Evolutionary conservation across 129 eudicot species (phyloP).

Genomic region (Lactuca saligna): DNA sequence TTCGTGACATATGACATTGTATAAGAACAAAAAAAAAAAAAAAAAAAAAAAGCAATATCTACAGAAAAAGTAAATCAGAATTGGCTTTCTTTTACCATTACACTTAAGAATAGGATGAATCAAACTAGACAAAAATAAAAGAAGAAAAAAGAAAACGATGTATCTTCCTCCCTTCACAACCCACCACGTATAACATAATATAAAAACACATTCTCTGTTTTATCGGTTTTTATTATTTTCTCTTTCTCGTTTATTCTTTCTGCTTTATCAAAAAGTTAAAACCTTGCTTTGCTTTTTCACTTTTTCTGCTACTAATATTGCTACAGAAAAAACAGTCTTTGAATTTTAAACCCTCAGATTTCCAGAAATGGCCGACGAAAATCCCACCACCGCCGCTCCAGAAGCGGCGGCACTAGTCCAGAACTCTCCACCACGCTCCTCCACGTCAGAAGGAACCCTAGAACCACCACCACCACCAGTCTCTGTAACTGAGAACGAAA

Average conservation of each 20-base stretch:
- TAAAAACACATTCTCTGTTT: conserved; percentile 4
- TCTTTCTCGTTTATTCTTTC: conserved; percentile 20
- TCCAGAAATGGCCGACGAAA: conserved; percentile 26
- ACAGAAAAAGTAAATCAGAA: not conserved
- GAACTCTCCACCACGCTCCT: not conserved
- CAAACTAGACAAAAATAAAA: not conserved
- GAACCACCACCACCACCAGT: conserved; percentile 15
- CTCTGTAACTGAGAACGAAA: conserved; percentile 20
- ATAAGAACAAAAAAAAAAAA: too few species aligned
- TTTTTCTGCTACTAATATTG: not conserved
- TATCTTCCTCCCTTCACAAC: not conserved
- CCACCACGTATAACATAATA: not conserved
- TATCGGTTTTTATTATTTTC: not conserved
- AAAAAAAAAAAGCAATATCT: not conserved
- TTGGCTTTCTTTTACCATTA: not conserved
- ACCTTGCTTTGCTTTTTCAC: not conserved
- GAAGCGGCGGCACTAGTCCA: not conserved
- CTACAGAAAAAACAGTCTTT: not conserved
- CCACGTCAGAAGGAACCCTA: conserved; percentile 4
- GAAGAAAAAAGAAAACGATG: too few species aligned
- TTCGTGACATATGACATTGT: not conserved
- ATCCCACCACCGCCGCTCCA: conserved; percentile 29
- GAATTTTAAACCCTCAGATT: conserved; percentile 23
- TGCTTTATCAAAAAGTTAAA: conserved; percentile 13
- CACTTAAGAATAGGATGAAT: not conserved